Percentiles rank a stretch among this genome's conserved stretches.
These are phyloP conservation scores for Penicillium simplicissimum DNA, from an alignment of 495 filamentous ascomycete genomes.

Conservation along the genomic window DNA sequence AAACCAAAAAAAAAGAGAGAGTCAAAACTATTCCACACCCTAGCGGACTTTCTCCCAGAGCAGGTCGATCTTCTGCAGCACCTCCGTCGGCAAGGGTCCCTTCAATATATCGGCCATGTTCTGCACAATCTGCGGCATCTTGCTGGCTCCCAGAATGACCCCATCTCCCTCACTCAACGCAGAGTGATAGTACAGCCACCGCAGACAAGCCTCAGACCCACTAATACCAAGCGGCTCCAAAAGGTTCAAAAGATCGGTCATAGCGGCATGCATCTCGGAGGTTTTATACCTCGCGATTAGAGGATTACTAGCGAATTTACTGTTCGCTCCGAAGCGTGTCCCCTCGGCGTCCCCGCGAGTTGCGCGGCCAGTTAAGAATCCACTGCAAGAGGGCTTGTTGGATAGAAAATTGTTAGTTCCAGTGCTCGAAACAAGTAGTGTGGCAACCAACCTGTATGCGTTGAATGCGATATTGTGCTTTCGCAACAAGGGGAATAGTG, in stretches of 20 bases:
- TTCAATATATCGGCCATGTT: slow-evolving; percentile 29
- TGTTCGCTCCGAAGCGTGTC: slow-evolving; percentile 26
- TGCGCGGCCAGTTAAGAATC: slow-evolving; percentile 44
- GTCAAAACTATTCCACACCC: background rate
- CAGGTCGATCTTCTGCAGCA: slow-evolving; percentile 16
- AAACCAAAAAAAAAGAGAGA: background rate
- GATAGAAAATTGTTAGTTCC: background rate
- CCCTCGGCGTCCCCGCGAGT: slow-evolving; percentile 27
- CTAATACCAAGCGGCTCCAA: slow-evolving; percentile 22
- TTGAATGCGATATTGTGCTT: background rate
- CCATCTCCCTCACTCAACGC: slow-evolving; percentile 31
- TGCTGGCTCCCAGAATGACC: slow-evolving; percentile 39
- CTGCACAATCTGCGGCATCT: slow-evolving; percentile 28
- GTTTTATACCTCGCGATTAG: slow-evolving; percentile 25
- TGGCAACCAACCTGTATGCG: background rate
- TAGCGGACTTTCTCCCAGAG: slow-evolving; percentile 6
- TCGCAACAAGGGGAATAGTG: background rate
- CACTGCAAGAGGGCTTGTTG: slow-evolving; percentile 45
- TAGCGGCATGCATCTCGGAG: slow-evolving; percentile 24
- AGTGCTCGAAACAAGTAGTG: background rate
- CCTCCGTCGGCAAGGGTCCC: slow-evolving; percentile 34
- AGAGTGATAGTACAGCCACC: slow-evolving; percentile 39
- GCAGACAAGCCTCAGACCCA: slow-evolving; percentile 30
- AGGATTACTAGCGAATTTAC: slow-evolving; percentile 14
- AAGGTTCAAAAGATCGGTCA: slow-evolving; percentile 17